A percentile compares a stretch with the other conserved stretches of the same genome.
These are phyloP conservation scores for Tubosaeta sp. DNA, from an alignment of 768 basidiomycete species.

Conservation along the genomic window DNA sequence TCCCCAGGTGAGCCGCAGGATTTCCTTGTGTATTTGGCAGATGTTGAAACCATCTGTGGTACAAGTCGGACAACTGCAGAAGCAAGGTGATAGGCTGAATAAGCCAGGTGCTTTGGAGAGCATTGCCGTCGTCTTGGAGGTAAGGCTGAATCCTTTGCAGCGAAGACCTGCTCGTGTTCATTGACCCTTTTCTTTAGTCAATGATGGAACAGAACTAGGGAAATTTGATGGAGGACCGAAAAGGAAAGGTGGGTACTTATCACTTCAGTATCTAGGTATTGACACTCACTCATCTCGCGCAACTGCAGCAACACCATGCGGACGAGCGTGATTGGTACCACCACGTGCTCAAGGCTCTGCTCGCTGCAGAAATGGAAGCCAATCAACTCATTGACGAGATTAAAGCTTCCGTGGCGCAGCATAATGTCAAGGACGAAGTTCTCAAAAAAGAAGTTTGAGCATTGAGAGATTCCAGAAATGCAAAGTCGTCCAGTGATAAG, in stretches of 20 bases:
- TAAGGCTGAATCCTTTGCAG: conserved; percentile 20
- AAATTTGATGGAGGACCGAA: conserved; percentile 64
- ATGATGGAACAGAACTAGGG: conserved; percentile 79
- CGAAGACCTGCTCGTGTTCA: background rate
- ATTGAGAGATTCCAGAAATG: conserved; percentile 26
- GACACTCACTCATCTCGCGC: conserved; percentile 50
- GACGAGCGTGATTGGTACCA: conserved; percentile 45
- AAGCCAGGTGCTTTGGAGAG: conserved; percentile 67
- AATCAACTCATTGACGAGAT: conserved; percentile 54
- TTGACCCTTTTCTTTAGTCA: conserved; percentile 31
- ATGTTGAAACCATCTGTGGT: background rate
- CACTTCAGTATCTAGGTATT: conserved; percentile 42
- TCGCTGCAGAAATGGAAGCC: conserved; percentile 56
- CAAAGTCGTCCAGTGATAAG: conserved; percentile 4
- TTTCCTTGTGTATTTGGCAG: background rate
- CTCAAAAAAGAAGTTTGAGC: conserved; percentile 46
- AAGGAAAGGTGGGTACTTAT: conserved; percentile 46
- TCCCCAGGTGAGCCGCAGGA: conserved; percentile 51
- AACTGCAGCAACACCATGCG: conserved; percentile 55
- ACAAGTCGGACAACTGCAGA: conserved; percentile 65
- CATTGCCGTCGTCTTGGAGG: conserved; percentile 76
- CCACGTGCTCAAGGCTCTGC: conserved; percentile 48
- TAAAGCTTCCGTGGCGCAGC: conserved; percentile 44
- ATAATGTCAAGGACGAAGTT: conserved; percentile 47
- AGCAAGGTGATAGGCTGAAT: conserved; percentile 47